These are phyloP conservation scores for Euphorbia pulcherrima DNA, from an alignment of 345 rosid species.

Conservation along the genomic window DNA sequence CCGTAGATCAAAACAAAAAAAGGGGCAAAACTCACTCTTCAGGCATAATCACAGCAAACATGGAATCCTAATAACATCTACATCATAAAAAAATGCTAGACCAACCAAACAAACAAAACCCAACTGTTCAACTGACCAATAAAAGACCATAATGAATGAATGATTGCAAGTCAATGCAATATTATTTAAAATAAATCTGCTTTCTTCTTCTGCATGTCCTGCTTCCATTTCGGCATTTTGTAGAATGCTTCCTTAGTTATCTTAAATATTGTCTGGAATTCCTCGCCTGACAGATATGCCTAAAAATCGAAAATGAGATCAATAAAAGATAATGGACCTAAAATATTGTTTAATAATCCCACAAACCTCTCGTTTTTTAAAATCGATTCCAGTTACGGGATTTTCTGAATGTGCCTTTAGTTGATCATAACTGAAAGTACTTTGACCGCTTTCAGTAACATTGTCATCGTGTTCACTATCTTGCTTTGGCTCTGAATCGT, in stretches of 20 bases:
- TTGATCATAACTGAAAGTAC: constrained; percentile 73
- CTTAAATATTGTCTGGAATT: constrained; percentile 68
- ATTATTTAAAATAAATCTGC: constrained; percentile 64
- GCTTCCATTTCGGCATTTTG: constrained; percentile 93
- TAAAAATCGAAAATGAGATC: constrained; percentile 23
- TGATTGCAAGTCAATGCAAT: constrained; percentile 13
- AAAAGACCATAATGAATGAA: constrained; percentile 15
- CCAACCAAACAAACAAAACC: constrained; percentile 23
- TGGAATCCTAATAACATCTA: constrained; percentile 23
- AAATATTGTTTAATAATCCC: constrained; percentile 18
- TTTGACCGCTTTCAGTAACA: constrained; percentile 27
- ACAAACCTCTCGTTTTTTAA: constrained; percentile 83
- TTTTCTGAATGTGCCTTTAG: constrained; percentile 80
- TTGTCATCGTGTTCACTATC: constrained; percentile 44
- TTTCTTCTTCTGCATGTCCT: constrained; percentile 87
- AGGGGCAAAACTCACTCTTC: constrained; percentile 34
- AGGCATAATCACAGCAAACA: constrained; percentile 34
- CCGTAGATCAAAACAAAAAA: background rate
- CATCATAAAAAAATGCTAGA: constrained; percentile 21
- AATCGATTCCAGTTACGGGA: constrained; percentile 88
- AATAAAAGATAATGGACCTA: background rate
- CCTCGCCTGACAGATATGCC: constrained; percentile 86
- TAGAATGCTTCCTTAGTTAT: constrained; percentile 71
- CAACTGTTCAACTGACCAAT: constrained; percentile 6
- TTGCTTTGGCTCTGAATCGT: constrained; percentile 45